Conservation (phyloP, 208 protist genomes). For the Acanthamoeba culbertsoni region DNA sequence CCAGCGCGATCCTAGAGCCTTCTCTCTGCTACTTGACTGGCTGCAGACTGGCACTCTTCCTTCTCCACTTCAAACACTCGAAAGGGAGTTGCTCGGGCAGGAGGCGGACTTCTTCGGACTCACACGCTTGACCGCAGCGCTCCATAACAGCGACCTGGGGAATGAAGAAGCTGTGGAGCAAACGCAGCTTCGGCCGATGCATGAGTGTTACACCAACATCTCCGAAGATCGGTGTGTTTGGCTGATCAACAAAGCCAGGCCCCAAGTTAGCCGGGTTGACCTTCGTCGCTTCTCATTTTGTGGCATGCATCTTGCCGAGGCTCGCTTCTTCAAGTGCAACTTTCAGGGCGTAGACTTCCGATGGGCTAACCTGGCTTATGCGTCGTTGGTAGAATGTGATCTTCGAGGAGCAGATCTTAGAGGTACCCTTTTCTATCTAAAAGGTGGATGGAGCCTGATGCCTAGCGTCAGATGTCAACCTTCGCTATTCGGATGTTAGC, state of each 20-base stretch:
- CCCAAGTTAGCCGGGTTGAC: neutral
- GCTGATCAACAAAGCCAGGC: neutral
- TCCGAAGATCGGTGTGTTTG: neutral
- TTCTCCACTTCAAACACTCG: neutral
- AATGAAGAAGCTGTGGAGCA: neutral
- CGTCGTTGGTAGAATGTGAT: neutral
- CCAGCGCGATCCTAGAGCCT: neutral
- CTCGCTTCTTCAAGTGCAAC: neutral
- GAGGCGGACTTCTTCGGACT: neutral
- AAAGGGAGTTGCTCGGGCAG: neutral
- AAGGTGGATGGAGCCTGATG: no score
- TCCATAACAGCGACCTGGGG: neutral
- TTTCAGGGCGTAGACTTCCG: neutral
- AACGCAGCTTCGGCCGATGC: no score
- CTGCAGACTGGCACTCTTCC: neutral
- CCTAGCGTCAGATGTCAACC: neutral
- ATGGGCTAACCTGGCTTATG: neutral
- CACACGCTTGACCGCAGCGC: neutral
- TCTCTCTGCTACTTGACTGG: neutral
- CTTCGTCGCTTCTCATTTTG: neutral
- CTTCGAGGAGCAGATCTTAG: neutral
- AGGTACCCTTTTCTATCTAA: no score
- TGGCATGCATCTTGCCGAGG: neutral
- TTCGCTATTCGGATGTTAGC: neutral
- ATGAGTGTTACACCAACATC: neutral